Conservation (phyloP, 768 basidiomycete species). For the Mycena alexandri region DNA sequence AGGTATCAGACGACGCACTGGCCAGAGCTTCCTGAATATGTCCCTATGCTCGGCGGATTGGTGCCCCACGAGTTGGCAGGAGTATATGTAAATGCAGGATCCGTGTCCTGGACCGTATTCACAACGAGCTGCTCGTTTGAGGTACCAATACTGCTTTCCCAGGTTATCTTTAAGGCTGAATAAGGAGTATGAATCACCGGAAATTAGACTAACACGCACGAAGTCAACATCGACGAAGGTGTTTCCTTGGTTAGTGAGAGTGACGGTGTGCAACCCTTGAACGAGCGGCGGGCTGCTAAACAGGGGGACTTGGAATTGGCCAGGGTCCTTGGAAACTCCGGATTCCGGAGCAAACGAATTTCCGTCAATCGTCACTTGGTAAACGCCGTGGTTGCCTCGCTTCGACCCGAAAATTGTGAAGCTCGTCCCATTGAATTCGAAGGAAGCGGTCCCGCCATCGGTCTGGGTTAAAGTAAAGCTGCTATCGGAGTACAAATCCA, state of each 20-base stretch:
- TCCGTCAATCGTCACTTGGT: slow-evolving; percentile 43
- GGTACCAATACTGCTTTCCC: slow-evolving; percentile 38
- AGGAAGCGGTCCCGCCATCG: slow-evolving; percentile 43
- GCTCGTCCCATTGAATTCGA: slow-evolving; percentile 55
- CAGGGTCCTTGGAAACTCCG: slow-evolving; percentile 29
- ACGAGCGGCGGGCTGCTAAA: slow-evolving; percentile 21
- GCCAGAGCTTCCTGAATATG: slow-evolving; percentile 58
- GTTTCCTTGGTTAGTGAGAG: slow-evolving; percentile 38
- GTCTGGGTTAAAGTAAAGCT: slow-evolving; percentile 45
- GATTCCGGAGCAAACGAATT: slow-evolving; percentile 20
- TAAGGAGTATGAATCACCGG: not conserved
- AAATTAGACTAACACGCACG: slow-evolving; percentile 38
- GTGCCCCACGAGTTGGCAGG: slow-evolving; percentile 50
- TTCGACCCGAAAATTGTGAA: slow-evolving; percentile 56
- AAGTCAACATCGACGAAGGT: slow-evolving; percentile 56
- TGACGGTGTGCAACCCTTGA: slow-evolving; percentile 36
- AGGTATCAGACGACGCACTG: slow-evolving; percentile 48
- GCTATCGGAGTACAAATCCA: slow-evolving; percentile 26
- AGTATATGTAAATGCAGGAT: slow-evolving; percentile 41
- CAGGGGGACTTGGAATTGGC: slow-evolving; percentile 32
- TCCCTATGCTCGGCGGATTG: slow-evolving; percentile 46
- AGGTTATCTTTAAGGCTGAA: slow-evolving; percentile 33
- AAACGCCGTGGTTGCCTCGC: slow-evolving; percentile 53
- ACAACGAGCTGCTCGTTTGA: slow-evolving; percentile 41
- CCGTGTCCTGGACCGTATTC: slow-evolving; percentile 42